Percentiles rank a stretch among this genome's conserved stretches.
These are phyloP conservation scores for Syncephalastrum racemosum DNA, from an alignment of 371 early-diverging fungal genomes.

Conservation along the genomic window DNA sequence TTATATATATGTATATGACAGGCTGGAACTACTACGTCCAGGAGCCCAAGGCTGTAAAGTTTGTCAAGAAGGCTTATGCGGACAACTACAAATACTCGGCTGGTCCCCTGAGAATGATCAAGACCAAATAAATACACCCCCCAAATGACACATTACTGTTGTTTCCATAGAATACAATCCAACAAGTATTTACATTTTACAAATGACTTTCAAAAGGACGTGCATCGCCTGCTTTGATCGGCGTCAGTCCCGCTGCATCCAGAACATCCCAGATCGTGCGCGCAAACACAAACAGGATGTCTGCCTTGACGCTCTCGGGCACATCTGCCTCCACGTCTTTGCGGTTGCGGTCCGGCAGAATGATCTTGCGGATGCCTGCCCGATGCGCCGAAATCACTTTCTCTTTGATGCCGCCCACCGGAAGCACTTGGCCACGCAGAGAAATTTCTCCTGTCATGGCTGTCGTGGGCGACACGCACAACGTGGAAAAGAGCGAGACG, in stretches of 20 bases:
- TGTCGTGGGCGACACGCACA: conserved; percentile 54
- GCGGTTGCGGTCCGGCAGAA: conserved; percentile 59
- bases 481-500: conserved; percentile 71
- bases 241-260: conserved; percentile 50
- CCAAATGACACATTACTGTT: conserved; percentile 20
- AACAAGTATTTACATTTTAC: conserved; percentile 1
- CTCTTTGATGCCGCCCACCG: conserved; percentile 87
- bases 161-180: background rate
- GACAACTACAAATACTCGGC: conserved; percentile 89
- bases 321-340: conserved; percentile 69
- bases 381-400: conserved; percentile 86
- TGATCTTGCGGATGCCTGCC: conserved; percentile 66
- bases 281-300: conserved; percentile 75
- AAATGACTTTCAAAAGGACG: conserved; percentile 24
- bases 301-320: conserved; percentile 60
- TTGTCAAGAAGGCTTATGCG: conserved; percentile 82
- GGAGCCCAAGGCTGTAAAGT: conserved; percentile 74
- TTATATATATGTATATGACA: too few relatives aligned
- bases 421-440: conserved; percentile 79
- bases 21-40: conserved; percentile 88
- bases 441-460: conserved; percentile 92
- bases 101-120: conserved; percentile 73
- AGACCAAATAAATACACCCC: conserved; percentile 75
- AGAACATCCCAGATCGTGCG: conserved; percentile 72
- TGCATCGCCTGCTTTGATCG: conserved; percentile 14